These are phyloP conservation scores for Solanum dulcamara DNA, from an alignment of 257 asterid genomes.

Conservation along the genomic window DNA sequence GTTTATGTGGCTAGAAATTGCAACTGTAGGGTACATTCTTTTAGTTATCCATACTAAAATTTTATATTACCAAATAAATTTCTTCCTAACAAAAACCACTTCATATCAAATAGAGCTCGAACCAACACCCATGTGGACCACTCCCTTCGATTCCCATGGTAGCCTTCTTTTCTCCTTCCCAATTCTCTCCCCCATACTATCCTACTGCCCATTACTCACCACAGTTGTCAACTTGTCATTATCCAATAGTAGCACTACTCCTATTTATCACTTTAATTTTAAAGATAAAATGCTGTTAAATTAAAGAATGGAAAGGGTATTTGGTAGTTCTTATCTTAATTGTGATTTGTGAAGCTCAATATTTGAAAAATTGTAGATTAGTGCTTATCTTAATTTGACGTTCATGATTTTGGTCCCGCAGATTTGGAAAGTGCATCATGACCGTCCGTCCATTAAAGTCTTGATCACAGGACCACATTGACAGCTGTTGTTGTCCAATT, in stretches of 20 bases:
- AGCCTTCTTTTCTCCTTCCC: background rate
- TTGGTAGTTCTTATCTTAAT: background rate
- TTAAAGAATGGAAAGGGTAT: too few species aligned
- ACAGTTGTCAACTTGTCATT: background rate
- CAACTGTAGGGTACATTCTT: background rate
- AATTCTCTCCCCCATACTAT: background rate
- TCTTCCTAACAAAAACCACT: background rate
- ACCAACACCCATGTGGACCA: background rate
- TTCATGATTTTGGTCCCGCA: conserved; percentile 11
- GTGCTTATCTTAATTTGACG: background rate
- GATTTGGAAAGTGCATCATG: conserved; percentile 22
- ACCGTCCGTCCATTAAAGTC: background rate
- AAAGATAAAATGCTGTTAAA: background rate
- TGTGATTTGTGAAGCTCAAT: background rate
- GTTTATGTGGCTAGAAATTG: background rate
- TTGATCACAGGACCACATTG: conserved; percentile 24
- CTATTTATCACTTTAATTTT: background rate
- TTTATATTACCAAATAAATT: background rate
- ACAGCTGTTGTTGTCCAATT: conserved; percentile 46
- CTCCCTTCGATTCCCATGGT: background rate
- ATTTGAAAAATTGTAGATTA: background rate
- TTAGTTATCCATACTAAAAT: background rate
- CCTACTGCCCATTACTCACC: background rate
- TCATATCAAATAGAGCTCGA: background rate
- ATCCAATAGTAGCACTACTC: background rate